Conservation (phyloP, 2,329 filamentous ascomycete species). For the Fusarium duplospermum region DNA sequence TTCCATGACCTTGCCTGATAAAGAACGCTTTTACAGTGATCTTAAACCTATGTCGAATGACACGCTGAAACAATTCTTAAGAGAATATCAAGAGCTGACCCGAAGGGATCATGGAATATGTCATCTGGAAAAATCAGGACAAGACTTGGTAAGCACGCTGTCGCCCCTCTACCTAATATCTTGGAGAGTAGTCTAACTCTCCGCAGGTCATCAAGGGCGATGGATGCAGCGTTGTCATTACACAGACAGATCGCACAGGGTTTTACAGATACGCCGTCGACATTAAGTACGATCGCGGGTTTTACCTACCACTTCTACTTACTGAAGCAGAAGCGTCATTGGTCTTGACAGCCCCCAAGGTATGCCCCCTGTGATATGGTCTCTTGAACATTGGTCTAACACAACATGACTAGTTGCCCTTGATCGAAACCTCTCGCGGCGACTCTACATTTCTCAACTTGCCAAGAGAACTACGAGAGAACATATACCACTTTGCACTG, state of each 20-base stretch:
- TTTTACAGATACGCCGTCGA: neutral
- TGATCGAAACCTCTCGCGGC: neutral
- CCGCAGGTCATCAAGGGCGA: neutral
- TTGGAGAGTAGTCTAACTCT: neutral
- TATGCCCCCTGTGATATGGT: neutral
- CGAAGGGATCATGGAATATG: too few species aligned
- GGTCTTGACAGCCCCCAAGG: neutral
- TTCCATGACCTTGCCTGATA: neutral
- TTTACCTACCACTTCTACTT: neutral
- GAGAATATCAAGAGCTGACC: neutral
- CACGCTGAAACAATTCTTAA: neutral
- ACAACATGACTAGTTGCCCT: neutral
- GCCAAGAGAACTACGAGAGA: slow-evolving; percentile 16
- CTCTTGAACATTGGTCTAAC: neutral
- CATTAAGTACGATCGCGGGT: neutral
- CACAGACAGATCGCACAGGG: neutral
- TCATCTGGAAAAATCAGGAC: neutral
- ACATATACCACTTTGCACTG: slow-evolving; percentile 13
- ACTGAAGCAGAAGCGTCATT: neutral
- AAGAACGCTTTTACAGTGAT: slow-evolving; percentile 2
- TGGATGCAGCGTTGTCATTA: neutral
- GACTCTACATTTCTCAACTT: neutral
- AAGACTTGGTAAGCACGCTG: neutral
- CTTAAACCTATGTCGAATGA: neutral
- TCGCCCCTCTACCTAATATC: neutral